A percentile compares a stretch with the other conserved stretches of the same genome.
Evolutionary conservation across 2,329 filamentous ascomycete genomes (phyloP).

Genomic region (Fusarium burgessii): DNA sequence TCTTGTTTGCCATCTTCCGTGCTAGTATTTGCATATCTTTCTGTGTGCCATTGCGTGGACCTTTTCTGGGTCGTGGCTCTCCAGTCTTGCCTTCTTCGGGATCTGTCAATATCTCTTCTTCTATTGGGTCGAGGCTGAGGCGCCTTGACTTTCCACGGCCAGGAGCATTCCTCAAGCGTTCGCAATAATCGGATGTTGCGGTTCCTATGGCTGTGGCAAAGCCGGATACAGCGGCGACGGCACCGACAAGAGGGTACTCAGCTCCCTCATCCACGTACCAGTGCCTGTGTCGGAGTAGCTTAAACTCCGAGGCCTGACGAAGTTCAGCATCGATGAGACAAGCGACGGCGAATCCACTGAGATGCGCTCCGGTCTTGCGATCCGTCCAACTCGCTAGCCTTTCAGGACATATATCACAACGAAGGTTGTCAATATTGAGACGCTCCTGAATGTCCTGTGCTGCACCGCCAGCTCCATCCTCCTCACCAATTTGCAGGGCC

Average conservation of each 20-base stretch:
- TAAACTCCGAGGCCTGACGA: constrained; percentile 68
- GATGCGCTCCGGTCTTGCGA: constrained; percentile 62
- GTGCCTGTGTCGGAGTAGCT: constrained; percentile 60
- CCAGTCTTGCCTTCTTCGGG: background rate
- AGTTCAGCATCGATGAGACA: constrained; percentile 67
- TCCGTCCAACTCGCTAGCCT: constrained; percentile 72
- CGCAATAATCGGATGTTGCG: constrained; percentile 35
- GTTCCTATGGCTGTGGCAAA: constrained; percentile 70
- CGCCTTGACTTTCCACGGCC: background rate
- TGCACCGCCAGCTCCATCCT: constrained; percentile 65
- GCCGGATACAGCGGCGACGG: constrained; percentile 71
- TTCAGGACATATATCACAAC: constrained; percentile 69
- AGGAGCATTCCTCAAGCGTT: constrained; percentile 24
- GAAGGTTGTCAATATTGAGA: constrained; percentile 64
- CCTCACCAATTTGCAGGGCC: constrained; percentile 64
- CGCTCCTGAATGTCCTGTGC: constrained; percentile 66
- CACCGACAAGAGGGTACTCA: constrained; percentile 72
- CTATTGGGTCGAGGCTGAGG: background rate
- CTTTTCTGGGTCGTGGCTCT: background rate
- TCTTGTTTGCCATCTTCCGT: constrained; percentile 49
- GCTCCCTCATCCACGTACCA: constrained; percentile 76
- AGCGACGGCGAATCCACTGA: constrained; percentile 72
- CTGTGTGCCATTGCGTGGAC: constrained; percentile 31
- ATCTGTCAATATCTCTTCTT: background rate
- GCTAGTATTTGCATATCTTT: constrained; percentile 49